These are phyloP conservation scores for Candolleomyces eurysporus DNA, from an alignment of 768 basidiomycete species.

Conservation along the genomic window DNA sequence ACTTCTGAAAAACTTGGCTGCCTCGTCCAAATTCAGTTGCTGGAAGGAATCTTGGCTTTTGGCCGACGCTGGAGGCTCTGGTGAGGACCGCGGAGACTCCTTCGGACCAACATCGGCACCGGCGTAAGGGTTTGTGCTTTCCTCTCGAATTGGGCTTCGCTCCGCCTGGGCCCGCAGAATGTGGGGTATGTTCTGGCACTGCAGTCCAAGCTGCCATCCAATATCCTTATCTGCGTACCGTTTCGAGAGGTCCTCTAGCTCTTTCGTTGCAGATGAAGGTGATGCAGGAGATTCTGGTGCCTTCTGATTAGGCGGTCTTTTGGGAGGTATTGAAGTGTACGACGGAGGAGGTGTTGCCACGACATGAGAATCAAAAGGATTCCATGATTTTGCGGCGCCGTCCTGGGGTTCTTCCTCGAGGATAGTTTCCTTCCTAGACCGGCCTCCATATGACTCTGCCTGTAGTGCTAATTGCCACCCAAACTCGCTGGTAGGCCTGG, in stretches of 20 bases:
- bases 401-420: not conserved
- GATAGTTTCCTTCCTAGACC: not conserved
- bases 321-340: not conserved
- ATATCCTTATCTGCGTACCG: slow-evolving; percentile 3
- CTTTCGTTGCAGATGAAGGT: not conserved
- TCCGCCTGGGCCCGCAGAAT: not conserved
- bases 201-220: slow-evolving; percentile 6
- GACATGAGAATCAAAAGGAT: not conserved
- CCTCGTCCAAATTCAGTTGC: not conserved
- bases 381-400: not conserved
- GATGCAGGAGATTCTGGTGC: not conserved
- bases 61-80: not conserved
- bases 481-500: slow-evolving; percentile 2
- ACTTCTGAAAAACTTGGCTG: not conserved
- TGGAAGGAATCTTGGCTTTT: not conserved
- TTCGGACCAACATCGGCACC: not conserved
- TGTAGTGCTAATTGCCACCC: slow-evolving; percentile 6
- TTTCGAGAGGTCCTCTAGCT: not conserved
- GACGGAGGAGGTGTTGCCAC: not conserved
- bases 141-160: not conserved
- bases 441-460: no score
- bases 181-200: not conserved
- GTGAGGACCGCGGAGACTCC: not conserved
- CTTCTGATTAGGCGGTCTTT: not conserved
- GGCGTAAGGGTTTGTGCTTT: not conserved